A percentile compares a stretch with the other conserved stretches of the same genome.
Evolutionary conservation across 2,329 filamentous ascomycete genomes (phyloP).

Genomic region (Aspergillus ruber): DNA sequence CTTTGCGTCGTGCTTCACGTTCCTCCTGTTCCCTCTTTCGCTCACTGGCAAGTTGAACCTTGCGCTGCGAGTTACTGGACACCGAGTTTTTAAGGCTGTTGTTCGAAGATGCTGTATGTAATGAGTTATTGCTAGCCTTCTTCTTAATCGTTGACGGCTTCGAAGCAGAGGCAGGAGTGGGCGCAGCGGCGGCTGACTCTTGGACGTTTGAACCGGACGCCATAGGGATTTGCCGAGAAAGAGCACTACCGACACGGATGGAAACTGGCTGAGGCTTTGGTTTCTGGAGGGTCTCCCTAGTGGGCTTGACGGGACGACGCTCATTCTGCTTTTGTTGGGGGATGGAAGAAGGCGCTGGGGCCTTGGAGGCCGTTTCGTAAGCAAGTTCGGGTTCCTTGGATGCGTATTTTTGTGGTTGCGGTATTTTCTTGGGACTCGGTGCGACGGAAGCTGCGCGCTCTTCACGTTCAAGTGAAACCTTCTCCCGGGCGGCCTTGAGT

Average conservation of each 20-base stretch:
- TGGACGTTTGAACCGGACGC: slow-evolving; percentile 50
- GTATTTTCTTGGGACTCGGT: slow-evolving; percentile 20
- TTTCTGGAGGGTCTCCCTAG: slow-evolving; percentile 38
- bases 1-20: slow-evolving; percentile 68
- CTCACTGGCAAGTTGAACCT: slow-evolving; percentile 67
- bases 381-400: slow-evolving; percentile 26
- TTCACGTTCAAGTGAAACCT: slow-evolving; percentile 26
- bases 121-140: slow-evolving; percentile 62
- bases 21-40: slow-evolving; percentile 83
- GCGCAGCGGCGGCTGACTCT: slow-evolving; percentile 44
- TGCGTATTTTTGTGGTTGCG: slow-evolving; percentile 21
- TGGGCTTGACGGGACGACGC: slow-evolving; percentile 39
- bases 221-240: slow-evolving; percentile 40
- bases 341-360: slow-evolving; percentile 13
- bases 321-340: slow-evolving; percentile 30
- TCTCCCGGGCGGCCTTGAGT: slow-evolving; percentile 27
- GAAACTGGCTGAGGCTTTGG: slow-evolving; percentile 43
- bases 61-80: slow-evolving; percentile 57
- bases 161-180: slow-evolving; percentile 41
- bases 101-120: slow-evolving; percentile 49
- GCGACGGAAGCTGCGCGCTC: slow-evolving; percentile 18
- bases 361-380: slow-evolving; percentile 22
- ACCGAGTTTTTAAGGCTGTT: slow-evolving; percentile 59
- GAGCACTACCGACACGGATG: slow-evolving; percentile 43
- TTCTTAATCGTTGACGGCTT: slow-evolving; percentile 46